Evolutionary conservation across 208 protist genomes (phyloP).

Genomic region (Trypanosoma platydactyli): DNA sequence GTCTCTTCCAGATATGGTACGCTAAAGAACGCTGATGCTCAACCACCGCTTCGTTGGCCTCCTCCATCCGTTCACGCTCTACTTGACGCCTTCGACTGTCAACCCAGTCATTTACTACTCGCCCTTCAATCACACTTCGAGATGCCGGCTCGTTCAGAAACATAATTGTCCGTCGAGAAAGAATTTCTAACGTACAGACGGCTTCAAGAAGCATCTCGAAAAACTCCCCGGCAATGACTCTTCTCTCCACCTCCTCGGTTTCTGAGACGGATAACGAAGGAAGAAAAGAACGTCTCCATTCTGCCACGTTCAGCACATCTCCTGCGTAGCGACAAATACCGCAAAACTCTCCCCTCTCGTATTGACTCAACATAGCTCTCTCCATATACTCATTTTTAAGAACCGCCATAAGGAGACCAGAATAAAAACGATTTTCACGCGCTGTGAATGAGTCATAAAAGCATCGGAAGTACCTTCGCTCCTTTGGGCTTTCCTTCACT

Average conservation of each 20-base stretch:
- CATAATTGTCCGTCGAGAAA: conserved; percentile 31
- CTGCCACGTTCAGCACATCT: conserved; percentile 19
- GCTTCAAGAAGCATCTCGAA: conserved; percentile 39
- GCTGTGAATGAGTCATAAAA: conserved; percentile 46
- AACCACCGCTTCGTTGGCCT: neutral
- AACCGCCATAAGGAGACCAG: conserved; percentile 8
- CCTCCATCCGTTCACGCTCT: conserved; percentile 26
- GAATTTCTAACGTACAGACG: conserved; percentile 25
- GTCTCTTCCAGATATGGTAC: conserved; percentile 21
- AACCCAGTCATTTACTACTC: conserved; percentile 38
- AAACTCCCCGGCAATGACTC: conserved; percentile 33
- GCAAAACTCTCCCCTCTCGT: conserved; percentile 32
- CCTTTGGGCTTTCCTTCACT: neutral
- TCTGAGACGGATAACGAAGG: conserved; percentile 27
- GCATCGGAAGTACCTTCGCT: conserved; percentile 36
- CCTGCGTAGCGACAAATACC: conserved; percentile 31
- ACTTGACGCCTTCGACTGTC: conserved; percentile 24
- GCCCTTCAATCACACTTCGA: conserved; percentile 26
- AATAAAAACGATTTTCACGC: conserved; percentile 13
- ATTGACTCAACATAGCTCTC: conserved; percentile 9
- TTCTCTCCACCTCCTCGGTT: conserved; percentile 28
- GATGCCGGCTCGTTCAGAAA: conserved; percentile 31
- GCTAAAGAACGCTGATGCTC: conserved; percentile 14
- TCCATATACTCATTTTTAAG: conserved; percentile 17
- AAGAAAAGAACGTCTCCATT: conserved; percentile 17